Conservation (phyloP, 2,329 filamentous ascomycete species). For the Diaporthe ampelina region DNA sequence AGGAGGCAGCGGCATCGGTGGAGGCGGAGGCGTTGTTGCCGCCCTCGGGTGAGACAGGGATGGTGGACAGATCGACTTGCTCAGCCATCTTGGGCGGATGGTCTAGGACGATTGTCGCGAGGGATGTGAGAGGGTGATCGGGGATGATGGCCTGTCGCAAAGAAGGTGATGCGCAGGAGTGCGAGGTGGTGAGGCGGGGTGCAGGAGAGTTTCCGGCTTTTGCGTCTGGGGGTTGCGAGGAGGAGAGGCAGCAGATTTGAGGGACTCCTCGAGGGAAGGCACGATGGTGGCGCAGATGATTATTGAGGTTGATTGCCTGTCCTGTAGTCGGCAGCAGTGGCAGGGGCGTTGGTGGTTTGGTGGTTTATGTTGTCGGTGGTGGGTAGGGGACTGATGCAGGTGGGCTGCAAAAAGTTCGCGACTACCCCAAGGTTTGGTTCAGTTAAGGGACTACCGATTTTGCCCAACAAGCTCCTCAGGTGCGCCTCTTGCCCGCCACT, state of each 20-base stretch:
- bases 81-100: conserved; percentile 56
- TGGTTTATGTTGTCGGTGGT: conserved; percentile 20
- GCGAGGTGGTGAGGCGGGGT: neutral
- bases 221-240: neutral
- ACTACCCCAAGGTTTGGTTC: conserved; percentile 19
- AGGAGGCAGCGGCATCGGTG: conserved; percentile 59
- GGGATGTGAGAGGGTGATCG: neutral
- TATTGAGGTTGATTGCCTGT: conserved; percentile 3
- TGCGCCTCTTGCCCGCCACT: neutral
- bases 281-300: conserved; percentile 7
- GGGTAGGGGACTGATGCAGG: conserved; percentile 32
- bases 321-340: neutral
- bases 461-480: neutral
- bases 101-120: conserved; percentile 4
- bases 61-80: conserved; percentile 77
- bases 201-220: neutral
- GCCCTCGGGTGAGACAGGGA: conserved; percentile 76
- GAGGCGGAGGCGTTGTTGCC: conserved; percentile 67
- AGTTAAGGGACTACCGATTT: conserved; percentile 14
- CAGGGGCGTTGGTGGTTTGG: neutral
- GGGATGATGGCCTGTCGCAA: conserved; percentile 13
- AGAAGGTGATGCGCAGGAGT: neutral
- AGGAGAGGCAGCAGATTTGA: neutral
- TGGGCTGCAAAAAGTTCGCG: conserved; percentile 40
- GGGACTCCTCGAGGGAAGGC: conserved; percentile 17